A percentile compares a stretch with the other conserved stretches of the same genome.
phyloP scores from a whole-genome alignment of 2,329 filamentous ascomycete genomes.

The Hymenoscyphus linearis region DNA sequence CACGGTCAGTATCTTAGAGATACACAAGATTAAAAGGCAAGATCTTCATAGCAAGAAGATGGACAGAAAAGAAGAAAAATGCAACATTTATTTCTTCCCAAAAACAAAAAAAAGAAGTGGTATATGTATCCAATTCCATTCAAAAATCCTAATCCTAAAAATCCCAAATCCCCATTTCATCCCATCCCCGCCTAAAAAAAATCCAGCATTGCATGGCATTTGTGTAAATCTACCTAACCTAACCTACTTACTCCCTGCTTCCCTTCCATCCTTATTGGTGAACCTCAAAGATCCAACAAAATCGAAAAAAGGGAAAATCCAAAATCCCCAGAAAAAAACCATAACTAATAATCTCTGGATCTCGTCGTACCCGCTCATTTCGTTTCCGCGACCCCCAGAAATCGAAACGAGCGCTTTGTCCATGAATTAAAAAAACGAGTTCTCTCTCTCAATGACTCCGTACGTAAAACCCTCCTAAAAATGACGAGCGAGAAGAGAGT shows the following conservation, averaged over 20 bases:
- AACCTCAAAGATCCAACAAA: too few species aligned
- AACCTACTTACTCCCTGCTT: background rate
- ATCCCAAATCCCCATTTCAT: too few species aligned
- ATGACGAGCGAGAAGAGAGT: background rate
- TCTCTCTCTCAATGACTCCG: background rate
- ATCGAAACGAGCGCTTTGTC: too few species aligned
- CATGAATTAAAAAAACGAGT: too few species aligned
- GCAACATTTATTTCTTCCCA: background rate
- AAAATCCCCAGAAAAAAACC: too few species aligned
- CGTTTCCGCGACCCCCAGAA: too few species aligned
- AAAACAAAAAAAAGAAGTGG: background rate
- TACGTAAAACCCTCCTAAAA: background rate
- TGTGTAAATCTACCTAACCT: too few species aligned
- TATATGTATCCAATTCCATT: background rate
- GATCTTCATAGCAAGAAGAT: background rate
- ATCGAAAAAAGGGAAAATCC: background rate
- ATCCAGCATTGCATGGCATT: too few species aligned
- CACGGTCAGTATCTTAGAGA: too few species aligned
- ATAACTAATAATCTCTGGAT: too few species aligned
- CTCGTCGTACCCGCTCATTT: too few species aligned
- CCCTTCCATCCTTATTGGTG: background rate
- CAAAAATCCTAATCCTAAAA: too few species aligned
- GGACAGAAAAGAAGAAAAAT: background rate
- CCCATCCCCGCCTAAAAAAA: constrained; percentile 7
- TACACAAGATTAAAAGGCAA: background rate